Evolutionary conservation across 1,284 basidiomycete genomes (phyloP).

Genomic region (Cutaneotrichosporon sp.): DNA sequence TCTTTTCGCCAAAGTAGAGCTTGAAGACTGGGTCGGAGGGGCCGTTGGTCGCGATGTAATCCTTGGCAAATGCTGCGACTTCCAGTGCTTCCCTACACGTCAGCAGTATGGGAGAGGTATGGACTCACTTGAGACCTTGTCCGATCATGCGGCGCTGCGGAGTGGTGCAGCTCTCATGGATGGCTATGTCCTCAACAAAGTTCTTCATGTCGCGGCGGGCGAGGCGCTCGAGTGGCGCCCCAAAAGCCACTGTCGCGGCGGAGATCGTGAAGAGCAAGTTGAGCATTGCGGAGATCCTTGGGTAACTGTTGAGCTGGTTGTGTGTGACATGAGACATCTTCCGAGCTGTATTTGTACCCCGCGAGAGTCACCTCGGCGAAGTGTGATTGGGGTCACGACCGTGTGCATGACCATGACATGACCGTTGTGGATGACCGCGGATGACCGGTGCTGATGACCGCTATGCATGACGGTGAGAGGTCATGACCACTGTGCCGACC

Average conservation of each 20-base stretch:
- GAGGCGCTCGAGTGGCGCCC: conserved; percentile 25
- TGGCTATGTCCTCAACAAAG: conserved; percentile 40
- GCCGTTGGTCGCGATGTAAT: conserved; percentile 48
- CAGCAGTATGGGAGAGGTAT: neutral
- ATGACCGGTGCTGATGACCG: too few species aligned
- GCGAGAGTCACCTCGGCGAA: neutral
- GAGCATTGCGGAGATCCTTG: conserved; percentile 22
- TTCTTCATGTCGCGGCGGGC: conserved; percentile 30
- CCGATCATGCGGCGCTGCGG: conserved; percentile 49
- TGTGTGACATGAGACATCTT: conserved; percentile 2
- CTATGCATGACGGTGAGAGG: too few species aligned
- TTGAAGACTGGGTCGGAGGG: conserved; percentile 44
- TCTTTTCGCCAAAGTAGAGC: conserved; percentile 50
- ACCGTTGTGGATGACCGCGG: too few species aligned
- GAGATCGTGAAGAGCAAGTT: conserved; percentile 25
- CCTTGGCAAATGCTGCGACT: conserved; percentile 39
- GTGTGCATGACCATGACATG: too few species aligned
- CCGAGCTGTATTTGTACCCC: neutral
- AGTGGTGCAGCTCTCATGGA: conserved; percentile 53
- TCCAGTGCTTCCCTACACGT: conserved; percentile 42
- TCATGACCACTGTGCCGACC: too few species aligned
- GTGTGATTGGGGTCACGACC: too few species aligned
- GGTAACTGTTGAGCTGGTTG: conserved; percentile 1
- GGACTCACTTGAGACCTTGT: conserved; percentile 38
- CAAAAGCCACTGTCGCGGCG: conserved; percentile 19